These are phyloP conservation scores for Porogramme epimiltina DNA, from an alignment of 1,284 basidiomycete genomes.

Conservation along the genomic window DNA sequence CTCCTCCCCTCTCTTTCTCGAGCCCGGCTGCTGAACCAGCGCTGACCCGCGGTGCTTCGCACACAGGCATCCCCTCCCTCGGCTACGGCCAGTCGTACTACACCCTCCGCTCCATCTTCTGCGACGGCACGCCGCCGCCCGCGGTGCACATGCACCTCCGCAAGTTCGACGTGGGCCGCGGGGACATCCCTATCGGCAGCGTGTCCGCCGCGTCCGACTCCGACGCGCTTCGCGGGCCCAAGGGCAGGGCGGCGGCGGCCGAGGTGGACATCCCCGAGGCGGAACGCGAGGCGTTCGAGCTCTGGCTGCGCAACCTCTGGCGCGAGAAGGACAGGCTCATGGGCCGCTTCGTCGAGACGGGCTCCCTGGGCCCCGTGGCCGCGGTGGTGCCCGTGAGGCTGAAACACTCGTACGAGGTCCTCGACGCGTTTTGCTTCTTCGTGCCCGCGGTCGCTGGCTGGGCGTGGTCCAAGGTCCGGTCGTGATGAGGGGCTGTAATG, in stretches of 20 bases:
- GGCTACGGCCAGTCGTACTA: constrained; percentile 85
- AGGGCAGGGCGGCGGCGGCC: constrained; percentile 31
- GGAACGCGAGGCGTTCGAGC: constrained; percentile 77
- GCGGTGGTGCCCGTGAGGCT: constrained; percentile 61
- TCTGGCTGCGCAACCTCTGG: constrained; percentile 86
- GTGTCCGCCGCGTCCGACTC: constrained; percentile 37
- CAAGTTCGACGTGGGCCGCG: constrained; percentile 62
- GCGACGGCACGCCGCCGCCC: constrained; percentile 82
- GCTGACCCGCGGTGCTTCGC: no score
- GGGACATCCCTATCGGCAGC: constrained; percentile 68
- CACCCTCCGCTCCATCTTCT: constrained; percentile 88
- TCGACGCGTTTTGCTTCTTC: constrained; percentile 73
- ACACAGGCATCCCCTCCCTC: constrained; percentile 58
- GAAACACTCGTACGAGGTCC: constrained; percentile 50
- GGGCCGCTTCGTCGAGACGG: constrained; percentile 57
- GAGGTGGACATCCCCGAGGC: constrained; percentile 65
- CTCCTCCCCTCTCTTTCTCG: constrained; percentile 1
- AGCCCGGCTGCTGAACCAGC: no score
- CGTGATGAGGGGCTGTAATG: no score
- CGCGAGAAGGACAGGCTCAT: constrained; percentile 81
- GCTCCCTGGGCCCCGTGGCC: constrained; percentile 35
- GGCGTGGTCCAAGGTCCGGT: constrained; percentile 44
- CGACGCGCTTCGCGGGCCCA: constrained; percentile 28
- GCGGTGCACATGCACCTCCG: constrained; percentile 86
- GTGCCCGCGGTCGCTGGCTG: constrained; percentile 58